Percentiles rank a stretch among this genome's conserved stretches.
Evolutionary conservation across 2,329 filamentous ascomycete species (phyloP).

Genomic region (Colletotrichum sp.): DNA sequence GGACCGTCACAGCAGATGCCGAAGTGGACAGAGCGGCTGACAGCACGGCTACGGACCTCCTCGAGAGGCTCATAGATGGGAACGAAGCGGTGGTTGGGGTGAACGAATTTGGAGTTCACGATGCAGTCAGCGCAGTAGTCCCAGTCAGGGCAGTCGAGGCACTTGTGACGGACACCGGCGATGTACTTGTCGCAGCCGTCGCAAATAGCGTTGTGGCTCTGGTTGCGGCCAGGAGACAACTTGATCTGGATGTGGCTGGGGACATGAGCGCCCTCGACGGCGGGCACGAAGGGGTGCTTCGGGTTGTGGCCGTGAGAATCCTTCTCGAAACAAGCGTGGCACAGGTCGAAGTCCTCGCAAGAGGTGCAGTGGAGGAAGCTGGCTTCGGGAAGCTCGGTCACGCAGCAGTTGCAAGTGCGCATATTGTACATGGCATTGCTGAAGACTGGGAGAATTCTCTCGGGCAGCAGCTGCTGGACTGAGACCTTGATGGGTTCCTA

Average conservation of each 20-base stretch:
- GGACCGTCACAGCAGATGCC: conserved; percentile 97
- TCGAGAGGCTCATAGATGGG: conserved; percentile 79
- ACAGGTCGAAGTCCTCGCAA: conserved; percentile 93
- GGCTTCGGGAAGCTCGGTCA: conserved; percentile 72
- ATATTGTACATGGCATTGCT: conserved; percentile 35
- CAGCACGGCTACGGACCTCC: conserved; percentile 40
- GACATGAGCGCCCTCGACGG: conserved; percentile 66
- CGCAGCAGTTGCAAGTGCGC: conserved; percentile 74
- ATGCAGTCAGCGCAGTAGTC: conserved; percentile 88
- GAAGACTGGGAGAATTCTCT: not conserved
- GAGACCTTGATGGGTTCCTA: conserved; percentile 19
- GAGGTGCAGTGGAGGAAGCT: conserved; percentile 84
- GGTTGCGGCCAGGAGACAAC: conserved; percentile 80
- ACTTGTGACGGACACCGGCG: conserved; percentile 92
- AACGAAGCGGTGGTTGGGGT: conserved; percentile 87
- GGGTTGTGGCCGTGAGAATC: conserved; percentile 91
- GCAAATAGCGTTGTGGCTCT: conserved; percentile 86
- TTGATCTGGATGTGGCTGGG: conserved; percentile 67
- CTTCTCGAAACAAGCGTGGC: conserved; percentile 77
- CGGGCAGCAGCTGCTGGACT: not conserved
- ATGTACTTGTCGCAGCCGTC: conserved; percentile 94
- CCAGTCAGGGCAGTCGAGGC: conserved; percentile 95
- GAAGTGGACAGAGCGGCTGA: conserved; percentile 64
- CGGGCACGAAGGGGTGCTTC: conserved; percentile 78
- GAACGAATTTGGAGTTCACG: conserved; percentile 67